Base-by-base conservation (phyloP, 2,329 filamentous ascomycete species). In the Immersiporthe knoxdaviesiana region DNA sequence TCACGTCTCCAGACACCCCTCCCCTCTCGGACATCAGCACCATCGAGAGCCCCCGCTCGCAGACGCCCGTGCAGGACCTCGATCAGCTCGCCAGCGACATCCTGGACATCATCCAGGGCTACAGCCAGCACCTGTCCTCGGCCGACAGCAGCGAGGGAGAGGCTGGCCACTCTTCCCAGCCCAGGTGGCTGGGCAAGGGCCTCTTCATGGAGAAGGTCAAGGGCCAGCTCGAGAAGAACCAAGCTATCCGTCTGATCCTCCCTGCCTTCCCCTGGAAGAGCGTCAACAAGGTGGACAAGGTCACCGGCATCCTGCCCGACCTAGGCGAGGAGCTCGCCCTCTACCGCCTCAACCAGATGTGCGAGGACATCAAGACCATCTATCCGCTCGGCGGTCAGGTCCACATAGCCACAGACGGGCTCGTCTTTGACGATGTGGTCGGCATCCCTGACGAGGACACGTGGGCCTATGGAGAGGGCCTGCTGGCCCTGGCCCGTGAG, bases 301-400 rank as follows among this genome's bases (percentile, higher is more conserved):
- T 78, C 7, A 67, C 77, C 21, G 77, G 81, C 2, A 70, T 68
- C 0, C 72, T 82, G 3, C 81, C 81, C 0, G 81, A 83, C 61
- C 74, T 80, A n/a, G 81, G 27, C 32, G 56, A 60, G 56, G 56
- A 60, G n/a, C 27, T 60, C 7, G 56, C 56, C 2, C 56, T 60
- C 56, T 60, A 18, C 21, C 56, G 56, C 7, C 30, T 60, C 8
- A 60, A 60, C 8, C 27, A 35, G 24, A 32, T 60, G 21, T 60
- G 56, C 37, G 56, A 60, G 30, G 30, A 35, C 56, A 60, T 60
- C 30, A 35, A 21, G 27, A 16, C 24, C 11, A 12, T 60, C 56
- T 60, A 60, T 32, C 56, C 27, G 7, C 56, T 35, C 2, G 56
- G 56, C 1, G 56, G 27, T 3, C 30, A 60, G 16, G 30, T 60